Conservation (phyloP, 1,284 basidiomycete species). For the Serendipita sp. region DNA sequence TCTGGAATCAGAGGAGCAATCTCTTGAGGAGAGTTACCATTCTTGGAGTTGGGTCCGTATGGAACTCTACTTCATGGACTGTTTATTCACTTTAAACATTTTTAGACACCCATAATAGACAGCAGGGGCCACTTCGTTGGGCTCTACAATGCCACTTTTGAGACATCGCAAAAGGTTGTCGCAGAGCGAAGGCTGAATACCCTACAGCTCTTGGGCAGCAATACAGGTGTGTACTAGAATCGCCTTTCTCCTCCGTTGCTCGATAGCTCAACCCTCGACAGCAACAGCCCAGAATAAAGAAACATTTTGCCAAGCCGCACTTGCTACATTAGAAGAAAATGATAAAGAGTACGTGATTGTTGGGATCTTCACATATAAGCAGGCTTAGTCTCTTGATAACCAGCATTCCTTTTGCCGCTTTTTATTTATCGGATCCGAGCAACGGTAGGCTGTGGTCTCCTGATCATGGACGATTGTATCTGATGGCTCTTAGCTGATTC, state of each 20-base stretch:
- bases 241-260: background rate
- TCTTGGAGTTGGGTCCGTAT: constrained; percentile 5
- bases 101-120: constrained; percentile 6
- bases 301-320: background rate
- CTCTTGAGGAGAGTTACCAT: constrained; percentile 8
- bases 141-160: constrained; percentile 8
- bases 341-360: background rate
- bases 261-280: background rate
- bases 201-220: constrained; percentile 13
- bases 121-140: background rate
- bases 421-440: background rate
- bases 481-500: background rate
- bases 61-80: background rate
- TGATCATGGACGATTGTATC: background rate
- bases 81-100: background rate
- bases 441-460: background rate
- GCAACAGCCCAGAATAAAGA: background rate
- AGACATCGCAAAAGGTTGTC: constrained; percentile 16
- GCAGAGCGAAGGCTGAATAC: constrained; percentile 15
- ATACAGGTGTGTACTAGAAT: constrained; percentile 9
- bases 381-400: no score
- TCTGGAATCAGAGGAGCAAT: background rate
- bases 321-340: background rate
- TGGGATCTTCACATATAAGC: background rate
- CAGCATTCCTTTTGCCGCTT: background rate